Conservation (phyloP, 2,329 filamentous ascomycete genomes). For the Xylaria sp. region DNA sequence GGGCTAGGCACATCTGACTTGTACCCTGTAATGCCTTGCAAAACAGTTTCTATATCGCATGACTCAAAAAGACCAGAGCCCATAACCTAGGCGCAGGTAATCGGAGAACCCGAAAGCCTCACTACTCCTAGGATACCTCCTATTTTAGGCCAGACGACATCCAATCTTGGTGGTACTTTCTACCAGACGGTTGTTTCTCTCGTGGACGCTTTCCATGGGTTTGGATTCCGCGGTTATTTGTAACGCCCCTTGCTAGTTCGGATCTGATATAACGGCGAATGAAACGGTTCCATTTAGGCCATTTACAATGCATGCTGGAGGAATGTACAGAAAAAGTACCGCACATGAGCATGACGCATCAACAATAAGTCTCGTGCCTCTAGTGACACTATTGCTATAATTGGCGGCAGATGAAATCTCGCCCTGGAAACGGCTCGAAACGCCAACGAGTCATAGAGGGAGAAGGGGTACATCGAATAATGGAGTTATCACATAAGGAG, state of each 20-base stretch:
- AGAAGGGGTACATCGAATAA: background rate
- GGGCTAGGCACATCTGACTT: slow-evolving; percentile 1
- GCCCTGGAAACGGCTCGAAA: slow-evolving; percentile 1
- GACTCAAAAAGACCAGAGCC: background rate
- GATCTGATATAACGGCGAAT: slow-evolving; percentile 1
- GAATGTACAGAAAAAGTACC: slow-evolving; percentile 30
- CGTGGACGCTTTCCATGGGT: background rate
- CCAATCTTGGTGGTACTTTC: slow-evolving; percentile 8
- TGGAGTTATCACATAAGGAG: background rate
- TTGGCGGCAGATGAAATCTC: background rate
- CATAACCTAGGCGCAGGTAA: background rate
- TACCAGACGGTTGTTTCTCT: background rate
- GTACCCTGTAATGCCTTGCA: slow-evolving; percentile 10
- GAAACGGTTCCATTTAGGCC: slow-evolving; percentile 2
- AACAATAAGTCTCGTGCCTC: slow-evolving; percentile 23
- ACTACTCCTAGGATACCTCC: background rate
- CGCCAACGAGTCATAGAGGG: background rate
- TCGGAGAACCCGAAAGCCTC: slow-evolving; percentile 21
- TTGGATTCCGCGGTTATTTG: background rate
- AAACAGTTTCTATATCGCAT: background rate
- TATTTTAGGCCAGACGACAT: background rate
- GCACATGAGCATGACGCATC: slow-evolving; percentile 17
- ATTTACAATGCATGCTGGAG: background rate
- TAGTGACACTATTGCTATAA: slow-evolving; percentile 2
- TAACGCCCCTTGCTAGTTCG: background rate